Base-by-base conservation (phyloP, 257 asterid genomes). In the Lavandula angustifolia region DNA sequence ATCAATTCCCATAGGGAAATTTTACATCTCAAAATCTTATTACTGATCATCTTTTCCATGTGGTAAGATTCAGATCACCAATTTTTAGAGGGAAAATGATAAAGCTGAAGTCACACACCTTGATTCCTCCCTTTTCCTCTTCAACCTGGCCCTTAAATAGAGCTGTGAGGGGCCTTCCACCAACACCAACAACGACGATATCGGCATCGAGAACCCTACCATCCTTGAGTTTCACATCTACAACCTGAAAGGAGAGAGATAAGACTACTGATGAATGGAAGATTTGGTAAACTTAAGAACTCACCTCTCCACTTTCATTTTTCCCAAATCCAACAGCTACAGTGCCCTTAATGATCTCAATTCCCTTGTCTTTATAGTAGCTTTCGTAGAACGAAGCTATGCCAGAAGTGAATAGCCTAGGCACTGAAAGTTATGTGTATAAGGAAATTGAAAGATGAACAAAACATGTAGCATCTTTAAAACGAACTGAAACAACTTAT, bases 381-480 rank as follows among this genome's bases (percentile, higher is more conserved):
- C 84, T 81, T 76, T 92, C 97, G 42, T 92, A 92, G 78, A 92
- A 92, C 60, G 96, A 82, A 84, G 98, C 98, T 76, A 92, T 87
- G 52, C 66, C 87, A 64, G 91, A 75, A 74, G 97, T 92, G 82
- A 92, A 92, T 31, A 92, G 83, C 70, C 98, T 81, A 52, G 98
- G 98, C 98, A 92, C 98, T 92, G 79, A 78, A 73, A 68, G 62
- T 40, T 47, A 74, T 16, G 52, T 38, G 35, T 47, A 35, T 59
- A 57, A 60, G 57, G 57, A 38, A 13, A 70, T 56, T 61, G 52
- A 67, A 22, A 46, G 46, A 53, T 34, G 54, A 67, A 44, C 52
- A 12, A 40, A 55, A 12, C 47, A 17, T 12, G 53, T 32, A 69
- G 41, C 55, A 27, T 31, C 22, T 43, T 52, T 34, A 55, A 55